phyloP scores from a whole-genome alignment of 1,284 basidiomycete genomes.

The Ustilago tritici region DNA sequence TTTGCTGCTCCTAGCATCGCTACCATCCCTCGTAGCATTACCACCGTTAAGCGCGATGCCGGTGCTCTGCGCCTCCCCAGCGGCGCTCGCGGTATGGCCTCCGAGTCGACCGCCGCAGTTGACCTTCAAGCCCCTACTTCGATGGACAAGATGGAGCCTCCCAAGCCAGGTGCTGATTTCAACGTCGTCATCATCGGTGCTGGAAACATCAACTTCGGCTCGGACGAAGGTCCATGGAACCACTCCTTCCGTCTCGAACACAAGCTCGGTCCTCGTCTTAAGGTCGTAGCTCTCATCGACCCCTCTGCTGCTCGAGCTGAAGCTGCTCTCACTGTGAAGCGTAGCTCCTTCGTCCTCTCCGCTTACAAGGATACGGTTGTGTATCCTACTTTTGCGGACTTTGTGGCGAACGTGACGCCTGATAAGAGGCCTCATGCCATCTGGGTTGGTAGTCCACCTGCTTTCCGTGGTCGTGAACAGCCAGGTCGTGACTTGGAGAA shows the following conservation, averaged over 20 bases:
- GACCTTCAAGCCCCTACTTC: slow-evolving; percentile 62
- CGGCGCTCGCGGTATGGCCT: slow-evolving; percentile 26
- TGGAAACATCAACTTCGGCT: slow-evolving; percentile 67
- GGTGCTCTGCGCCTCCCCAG: slow-evolving; percentile 13
- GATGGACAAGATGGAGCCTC: slow-evolving; percentile 69
- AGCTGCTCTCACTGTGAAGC: slow-evolving; percentile 86
- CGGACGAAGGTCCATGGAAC: slow-evolving; percentile 69
- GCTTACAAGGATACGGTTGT: slow-evolving; percentile 92
- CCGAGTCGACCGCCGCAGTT: slow-evolving; percentile 37
- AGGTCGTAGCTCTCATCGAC: slow-evolving; percentile 93
- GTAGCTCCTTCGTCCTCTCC: slow-evolving; percentile 90
- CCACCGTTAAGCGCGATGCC: slow-evolving; percentile 23
- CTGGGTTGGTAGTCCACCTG: slow-evolving; percentile 91
- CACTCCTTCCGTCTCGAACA: slow-evolving; percentile 69
- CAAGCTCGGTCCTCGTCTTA: slow-evolving; percentile 95
- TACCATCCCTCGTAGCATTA: slow-evolving; percentile 17
- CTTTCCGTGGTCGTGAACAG: slow-evolving; percentile 76
- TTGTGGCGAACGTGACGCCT: slow-evolving; percentile 76
- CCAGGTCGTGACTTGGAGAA: slow-evolving; percentile 86
- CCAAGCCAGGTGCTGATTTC: slow-evolving; percentile 67
- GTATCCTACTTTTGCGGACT: slow-evolving; percentile 89
- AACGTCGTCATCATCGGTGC: slow-evolving; percentile 69
- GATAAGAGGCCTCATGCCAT: slow-evolving; percentile 75
- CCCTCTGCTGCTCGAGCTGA: slow-evolving; percentile 85
- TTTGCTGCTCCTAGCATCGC: slow-evolving; percentile 17